These are phyloP conservation scores for Aureobasidium vineae DNA, from an alignment of 2,329 filamentous ascomycete genomes.

Conservation along the genomic window DNA sequence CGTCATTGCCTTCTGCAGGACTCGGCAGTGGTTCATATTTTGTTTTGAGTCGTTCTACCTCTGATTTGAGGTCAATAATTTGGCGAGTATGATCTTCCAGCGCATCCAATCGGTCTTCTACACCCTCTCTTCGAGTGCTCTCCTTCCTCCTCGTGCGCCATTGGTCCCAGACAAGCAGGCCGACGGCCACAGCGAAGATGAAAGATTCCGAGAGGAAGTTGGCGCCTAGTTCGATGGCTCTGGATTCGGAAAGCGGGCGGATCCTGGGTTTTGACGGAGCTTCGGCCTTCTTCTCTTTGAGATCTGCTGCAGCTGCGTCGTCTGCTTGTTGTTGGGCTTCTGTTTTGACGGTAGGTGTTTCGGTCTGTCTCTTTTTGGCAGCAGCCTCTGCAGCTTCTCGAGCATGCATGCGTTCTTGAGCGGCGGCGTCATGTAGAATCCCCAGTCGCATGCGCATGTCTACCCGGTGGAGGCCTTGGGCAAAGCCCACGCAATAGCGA, in stretches of 20 bases:
- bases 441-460: slow-evolving; percentile 68
- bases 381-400: slow-evolving; percentile 57
- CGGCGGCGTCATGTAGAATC: slow-evolving; percentile 60
- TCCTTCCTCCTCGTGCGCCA: slow-evolving; percentile 62
- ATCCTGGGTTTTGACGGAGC: slow-evolving; percentile 53
- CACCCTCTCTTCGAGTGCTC: slow-evolving; percentile 57
- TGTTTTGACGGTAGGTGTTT: slow-evolving; percentile 60
- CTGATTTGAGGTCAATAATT: slow-evolving; percentile 3
- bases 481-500: slow-evolving; percentile 59
- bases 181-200: slow-evolving; percentile 62
- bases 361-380: slow-evolving; percentile 48
- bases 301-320: slow-evolving; percentile 49
- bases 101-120: slow-evolving; percentile 58
- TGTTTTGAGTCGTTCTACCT: slow-evolving; percentile 10
- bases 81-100: slow-evolving; percentile 45
- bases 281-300: slow-evolving; percentile 46
- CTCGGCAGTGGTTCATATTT: slow-evolving; percentile 11
- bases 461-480: slow-evolving; percentile 62
- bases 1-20: not conserved
- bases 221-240: slow-evolving; percentile 67
- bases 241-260: slow-evolving; percentile 62
- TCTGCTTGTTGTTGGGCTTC: slow-evolving; percentile 59
- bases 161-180: slow-evolving; percentile 62
- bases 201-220: slow-evolving; percentile 68
- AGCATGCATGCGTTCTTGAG: slow-evolving; percentile 53